Base-by-base conservation (phyloP, 331 rosid species). In the Dryas integrifolia region DNA sequence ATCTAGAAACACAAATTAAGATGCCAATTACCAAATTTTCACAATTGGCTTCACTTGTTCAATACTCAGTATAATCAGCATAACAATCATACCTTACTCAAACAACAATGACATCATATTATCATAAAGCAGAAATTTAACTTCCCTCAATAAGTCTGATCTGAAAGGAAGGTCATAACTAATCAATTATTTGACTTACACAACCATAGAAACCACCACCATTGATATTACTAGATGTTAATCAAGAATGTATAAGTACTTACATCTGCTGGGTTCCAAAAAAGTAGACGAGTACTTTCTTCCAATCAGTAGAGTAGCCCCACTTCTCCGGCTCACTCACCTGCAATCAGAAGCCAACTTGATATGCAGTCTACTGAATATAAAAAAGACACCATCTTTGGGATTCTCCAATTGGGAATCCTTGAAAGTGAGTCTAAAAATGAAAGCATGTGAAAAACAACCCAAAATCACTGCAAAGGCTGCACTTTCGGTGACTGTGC, bases 221-320 rank as follows among this genome's bases (percentile, higher is more conserved):
- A n/a, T 26, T 57, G 3, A 38, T 15, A 3, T 7, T 51, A 68
- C 21, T 43, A 43, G 6, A 41, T 63, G 15, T 15, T 64, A 13
- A 67, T 67, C 45, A 40, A 46, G 39, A 52, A 44, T 64, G 82
- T 24, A 39, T 52, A 9, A 55, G 76, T 49, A 85, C 96, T 94
- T 81, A 89, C 97, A 94, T 94, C 79, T 94, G 97, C 78, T 91
- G 97, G 75, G 98, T 94, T 78, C 97, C 98, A 69, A 89, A 94
- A 85, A 94, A 94, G 81, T 75, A 76, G 60, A 94, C 98, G n/a
- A 87, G 88, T 63, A 93, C 96, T 89, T 93, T 93, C 86, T 91
- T 91, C 90, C 89, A 89, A 86, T 91, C 97, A 40, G 86, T 71
- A 16, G 94, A 50, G 81, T 86, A 91, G 57, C 98, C 98, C 98